Conservation (phyloP, 805 yeast species). For the Yamadazyma phyllophila region DNA sequence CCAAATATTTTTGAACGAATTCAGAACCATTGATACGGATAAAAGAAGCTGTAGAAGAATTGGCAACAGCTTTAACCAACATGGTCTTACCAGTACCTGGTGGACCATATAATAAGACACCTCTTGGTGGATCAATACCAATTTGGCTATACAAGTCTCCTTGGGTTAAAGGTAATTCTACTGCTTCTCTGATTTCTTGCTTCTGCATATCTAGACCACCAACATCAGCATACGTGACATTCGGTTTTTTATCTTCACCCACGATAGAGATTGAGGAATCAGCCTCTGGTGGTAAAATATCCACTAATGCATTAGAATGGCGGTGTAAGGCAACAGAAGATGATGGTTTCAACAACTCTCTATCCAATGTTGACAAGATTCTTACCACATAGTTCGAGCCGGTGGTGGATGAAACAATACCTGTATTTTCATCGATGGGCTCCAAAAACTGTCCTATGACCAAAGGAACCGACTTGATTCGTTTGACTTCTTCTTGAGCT, state of each 20-base stretch:
- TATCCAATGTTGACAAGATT: conserved; percentile 88
- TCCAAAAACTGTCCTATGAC: conserved; percentile 98
- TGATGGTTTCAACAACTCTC: conserved; percentile 91
- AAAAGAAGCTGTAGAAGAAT: conserved; percentile 91
- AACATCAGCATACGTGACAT: conserved; percentile 92
- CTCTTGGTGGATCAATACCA: conserved; percentile 99
- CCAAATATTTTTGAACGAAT: conserved; percentile 95
- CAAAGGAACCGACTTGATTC: conserved; percentile 95
- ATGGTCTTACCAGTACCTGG: conserved; percentile 99
- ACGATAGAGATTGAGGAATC: conserved; percentile 94
- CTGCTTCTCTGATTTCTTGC: conserved; percentile 98
- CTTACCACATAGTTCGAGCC: conserved; percentile 97
- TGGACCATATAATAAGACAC: conserved; percentile 96
- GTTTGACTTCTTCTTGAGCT: conserved; percentile 97
- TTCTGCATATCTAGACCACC: conserved; percentile 99
- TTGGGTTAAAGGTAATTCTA: conserved; percentile 92
- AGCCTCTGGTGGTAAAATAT: conserved; percentile 97
- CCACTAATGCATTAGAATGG: conserved; percentile 96
- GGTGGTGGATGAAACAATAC: conserved; percentile 95
- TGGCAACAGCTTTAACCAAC: conserved; percentile 98
- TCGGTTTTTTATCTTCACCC: conserved; percentile 91
- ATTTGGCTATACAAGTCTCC: conserved; percentile 95
- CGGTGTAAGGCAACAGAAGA: conserved; percentile 97
- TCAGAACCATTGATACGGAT: conserved; percentile 98
- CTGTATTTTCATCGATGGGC: conserved; percentile 94